These are phyloP conservation scores for Vaccinium myrtillus DNA, from an alignment of 148 eudicot genomes.

Conservation along the genomic window DNA sequence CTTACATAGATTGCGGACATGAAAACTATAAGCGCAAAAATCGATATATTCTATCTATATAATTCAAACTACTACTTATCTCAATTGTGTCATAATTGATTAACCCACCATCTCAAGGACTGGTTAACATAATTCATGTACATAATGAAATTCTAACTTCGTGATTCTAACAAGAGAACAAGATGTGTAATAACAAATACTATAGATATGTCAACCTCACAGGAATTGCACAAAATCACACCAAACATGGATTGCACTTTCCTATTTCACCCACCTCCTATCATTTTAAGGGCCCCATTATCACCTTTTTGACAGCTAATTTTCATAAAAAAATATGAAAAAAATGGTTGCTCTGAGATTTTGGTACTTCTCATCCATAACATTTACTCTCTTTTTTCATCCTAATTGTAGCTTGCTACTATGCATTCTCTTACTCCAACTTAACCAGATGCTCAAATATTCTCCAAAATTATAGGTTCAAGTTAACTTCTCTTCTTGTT, in stretches of 20 bases:
- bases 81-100: background rate
- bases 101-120: too few relatives aligned
- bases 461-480: background rate
- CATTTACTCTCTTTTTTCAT: background rate
- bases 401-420: background rate
- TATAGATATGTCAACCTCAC: background rate
- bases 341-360: background rate
- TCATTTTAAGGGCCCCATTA: background rate
- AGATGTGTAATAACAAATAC: background rate
- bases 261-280: background rate
- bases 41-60: background rate
- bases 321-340: background rate
- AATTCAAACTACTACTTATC: background rate
- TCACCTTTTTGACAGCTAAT: background rate
- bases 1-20: background rate
- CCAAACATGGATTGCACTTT: background rate
- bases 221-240: background rate
- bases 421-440: background rate
- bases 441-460: background rate
- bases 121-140: too few relatives aligned
- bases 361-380: background rate
- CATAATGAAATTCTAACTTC: too few relatives aligned
- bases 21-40: background rate
- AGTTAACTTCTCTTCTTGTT: background rate
- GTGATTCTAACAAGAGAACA: too few relatives aligned